Evolutionary conservation across 495 filamentous ascomycete species (phyloP).

Genomic region (Aspergillus ellipticus): DNA sequence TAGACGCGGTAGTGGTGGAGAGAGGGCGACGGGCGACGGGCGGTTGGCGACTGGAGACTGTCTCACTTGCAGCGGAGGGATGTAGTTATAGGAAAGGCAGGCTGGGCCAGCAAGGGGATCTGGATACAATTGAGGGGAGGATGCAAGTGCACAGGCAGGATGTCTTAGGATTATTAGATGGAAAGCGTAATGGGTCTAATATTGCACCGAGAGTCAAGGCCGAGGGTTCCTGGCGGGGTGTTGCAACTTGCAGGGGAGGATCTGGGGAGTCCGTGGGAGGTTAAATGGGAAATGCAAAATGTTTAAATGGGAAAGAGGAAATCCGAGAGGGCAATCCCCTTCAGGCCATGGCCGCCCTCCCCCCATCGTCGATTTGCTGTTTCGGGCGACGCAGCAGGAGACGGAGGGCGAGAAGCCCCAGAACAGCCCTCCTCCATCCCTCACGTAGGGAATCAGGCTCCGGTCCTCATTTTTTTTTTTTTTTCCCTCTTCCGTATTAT

Average conservation of each 20-base stretch:
- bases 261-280: constrained; percentile 4
- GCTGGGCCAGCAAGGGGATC: constrained; percentile 28
- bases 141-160: constrained; percentile 13
- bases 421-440: constrained; percentile 27
- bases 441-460: constrained; percentile 16
- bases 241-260: not conserved
- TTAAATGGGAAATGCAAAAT: not conserved
- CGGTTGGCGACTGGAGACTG: constrained; percentile 9
- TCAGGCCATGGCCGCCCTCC: not conserved
- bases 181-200: constrained; percentile 7
- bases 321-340: not conserved
- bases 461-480: constrained; percentile 10
- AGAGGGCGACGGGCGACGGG: too few species aligned
- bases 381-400: constrained; percentile 10
- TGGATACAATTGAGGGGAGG: constrained; percentile 11
- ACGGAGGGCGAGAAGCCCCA: not conserved
- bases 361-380: constrained; percentile 7
- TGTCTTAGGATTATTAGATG: constrained; percentile 21
- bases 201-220: not conserved
- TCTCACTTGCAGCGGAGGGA: constrained; percentile 34
- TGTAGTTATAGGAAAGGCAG: constrained; percentile 22
- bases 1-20: constrained; percentile 17
- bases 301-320: not conserved
- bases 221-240: constrained; percentile 4
- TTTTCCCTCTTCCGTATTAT: constrained; percentile 7